These are phyloP conservation scores for Hypericum androsaemum DNA, from an alignment of 345 rosid genomes.

Conservation along the genomic window DNA sequence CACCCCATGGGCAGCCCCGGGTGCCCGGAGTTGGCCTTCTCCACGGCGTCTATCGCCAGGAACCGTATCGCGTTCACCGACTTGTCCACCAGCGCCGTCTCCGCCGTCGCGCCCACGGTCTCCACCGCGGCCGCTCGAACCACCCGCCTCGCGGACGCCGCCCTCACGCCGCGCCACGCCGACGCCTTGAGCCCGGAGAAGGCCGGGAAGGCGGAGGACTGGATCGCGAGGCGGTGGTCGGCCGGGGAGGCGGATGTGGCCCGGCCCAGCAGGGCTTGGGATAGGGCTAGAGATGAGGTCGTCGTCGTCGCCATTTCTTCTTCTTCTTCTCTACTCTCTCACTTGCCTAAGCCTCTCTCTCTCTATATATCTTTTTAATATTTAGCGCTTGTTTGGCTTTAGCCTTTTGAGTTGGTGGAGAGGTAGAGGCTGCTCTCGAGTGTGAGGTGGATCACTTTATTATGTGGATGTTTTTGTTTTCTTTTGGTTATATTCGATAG, in stretches of 20 bases:
- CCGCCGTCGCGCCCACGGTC: background rate
- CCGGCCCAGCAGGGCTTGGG: background rate
- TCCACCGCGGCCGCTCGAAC: background rate
- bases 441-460: too few relatives aligned
- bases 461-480: too few relatives aligned
- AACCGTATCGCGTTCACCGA: constrained; percentile 26
- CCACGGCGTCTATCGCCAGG: constrained; percentile 45
- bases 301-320: background rate
- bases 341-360: too few relatives aligned
- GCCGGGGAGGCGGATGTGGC: background rate
- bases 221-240: background rate
- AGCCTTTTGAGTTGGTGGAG: too few relatives aligned
- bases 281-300: background rate
- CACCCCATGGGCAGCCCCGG: constrained; percentile 53
- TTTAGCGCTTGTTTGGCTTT: too few relatives aligned
- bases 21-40: constrained; percentile 52
- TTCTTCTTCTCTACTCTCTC: too few relatives aligned
- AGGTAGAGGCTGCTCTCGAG: too few relatives aligned
- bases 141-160: background rate
- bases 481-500: too few relatives aligned
- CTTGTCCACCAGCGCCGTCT: constrained; percentile 27
- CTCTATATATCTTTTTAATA: too few relatives aligned
- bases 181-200: background rate
- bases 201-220: background rate
- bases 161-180: too few relatives aligned